phyloP scores from a whole-genome alignment of 345 rosid species.

The Nasturtium officinale region DNA sequence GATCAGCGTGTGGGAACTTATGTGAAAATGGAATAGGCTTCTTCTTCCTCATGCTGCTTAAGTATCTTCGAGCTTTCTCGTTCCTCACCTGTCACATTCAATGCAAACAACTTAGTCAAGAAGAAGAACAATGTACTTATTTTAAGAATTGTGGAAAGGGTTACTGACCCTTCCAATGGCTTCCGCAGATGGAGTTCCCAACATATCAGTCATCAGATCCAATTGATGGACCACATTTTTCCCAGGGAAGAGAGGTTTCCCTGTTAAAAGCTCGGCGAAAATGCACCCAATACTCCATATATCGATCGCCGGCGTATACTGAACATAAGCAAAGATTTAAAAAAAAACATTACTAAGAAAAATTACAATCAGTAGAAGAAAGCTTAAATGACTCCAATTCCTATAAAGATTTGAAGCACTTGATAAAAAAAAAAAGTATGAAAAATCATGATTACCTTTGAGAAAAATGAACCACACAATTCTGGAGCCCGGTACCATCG shows the following conservation, averaged over 20 bases:
- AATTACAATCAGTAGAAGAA: neutral
- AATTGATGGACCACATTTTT: conserved; percentile 95
- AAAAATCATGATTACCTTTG: conserved; percentile 61
- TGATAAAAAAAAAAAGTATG: neutral
- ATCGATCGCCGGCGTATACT: conserved; percentile 98
- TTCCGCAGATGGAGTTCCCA: conserved; percentile 93
- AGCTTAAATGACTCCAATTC: neutral
- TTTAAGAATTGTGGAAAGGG: neutral
- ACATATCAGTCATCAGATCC: conserved; percentile 90
- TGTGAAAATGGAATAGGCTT: conserved; percentile 79
- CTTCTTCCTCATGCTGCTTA: conserved; percentile 94
- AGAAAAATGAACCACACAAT: conserved; percentile 95
- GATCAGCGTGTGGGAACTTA: conserved; percentile 91
- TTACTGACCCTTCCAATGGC: conserved; percentile 84
- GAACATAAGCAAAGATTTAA: conserved; percentile 33
- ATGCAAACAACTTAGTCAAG: conserved; percentile 32
- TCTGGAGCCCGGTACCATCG: conserved; percentile 98
- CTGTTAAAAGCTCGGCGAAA: conserved; percentile 91
- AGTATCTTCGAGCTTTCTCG: conserved; percentile 94
- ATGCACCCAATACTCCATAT: conserved; percentile 99
- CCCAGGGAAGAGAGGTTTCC: conserved; percentile 96
- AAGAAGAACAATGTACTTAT: conserved; percentile 7
- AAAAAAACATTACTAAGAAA: neutral
- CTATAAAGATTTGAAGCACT: neutral
- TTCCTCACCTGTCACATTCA: conserved; percentile 73